Conservation (phyloP, 1,139 yeast genomes). For the Suhomyces chickasaworum region DNA sequence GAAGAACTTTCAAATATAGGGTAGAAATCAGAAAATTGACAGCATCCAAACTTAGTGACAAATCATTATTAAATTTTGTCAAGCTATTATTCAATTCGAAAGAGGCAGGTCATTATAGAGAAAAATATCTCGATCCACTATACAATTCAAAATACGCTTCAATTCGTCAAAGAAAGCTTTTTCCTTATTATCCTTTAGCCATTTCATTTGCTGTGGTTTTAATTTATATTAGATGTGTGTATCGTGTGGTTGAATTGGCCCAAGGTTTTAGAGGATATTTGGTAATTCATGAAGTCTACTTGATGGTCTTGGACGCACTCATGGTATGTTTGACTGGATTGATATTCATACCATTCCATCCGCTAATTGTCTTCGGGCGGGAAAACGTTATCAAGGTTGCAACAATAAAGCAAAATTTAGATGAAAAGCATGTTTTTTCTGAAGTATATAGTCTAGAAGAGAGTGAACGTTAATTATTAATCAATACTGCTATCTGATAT, state of each 20-base stretch:
- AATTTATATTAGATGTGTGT: conserved; percentile 72
- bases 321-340: conserved; percentile 57
- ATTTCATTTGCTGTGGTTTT: conserved; percentile 56
- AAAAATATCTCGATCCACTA: conserved; percentile 20
- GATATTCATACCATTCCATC: conserved; percentile 59
- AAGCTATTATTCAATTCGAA: too few relatives aligned
- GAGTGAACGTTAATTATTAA: too few relatives aligned
- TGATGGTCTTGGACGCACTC: conserved; percentile 75
- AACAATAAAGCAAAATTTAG: too few relatives aligned
- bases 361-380: conserved; percentile 40
- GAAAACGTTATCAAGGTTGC: conserved; percentile 29
- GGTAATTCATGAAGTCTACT: conserved; percentile 68
- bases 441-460: too few relatives aligned
- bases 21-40: too few relatives aligned
- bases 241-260: conserved; percentile 76
- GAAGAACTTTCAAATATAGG: too few relatives aligned
- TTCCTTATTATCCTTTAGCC: conserved; percentile 53
- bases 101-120: too few relatives aligned
- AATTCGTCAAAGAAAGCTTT: conserved; percentile 43
- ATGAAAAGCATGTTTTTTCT: too few relatives aligned
- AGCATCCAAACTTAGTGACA: too few relatives aligned
- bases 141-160: conserved; percentile 43
- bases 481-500: too few relatives aligned
- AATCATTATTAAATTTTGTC: too few relatives aligned
- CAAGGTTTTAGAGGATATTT: conserved; percentile 78